phyloP scores from a whole-genome alignment of 1,139 yeast species.

The Geotrichum cucujoidarum region DNA sequence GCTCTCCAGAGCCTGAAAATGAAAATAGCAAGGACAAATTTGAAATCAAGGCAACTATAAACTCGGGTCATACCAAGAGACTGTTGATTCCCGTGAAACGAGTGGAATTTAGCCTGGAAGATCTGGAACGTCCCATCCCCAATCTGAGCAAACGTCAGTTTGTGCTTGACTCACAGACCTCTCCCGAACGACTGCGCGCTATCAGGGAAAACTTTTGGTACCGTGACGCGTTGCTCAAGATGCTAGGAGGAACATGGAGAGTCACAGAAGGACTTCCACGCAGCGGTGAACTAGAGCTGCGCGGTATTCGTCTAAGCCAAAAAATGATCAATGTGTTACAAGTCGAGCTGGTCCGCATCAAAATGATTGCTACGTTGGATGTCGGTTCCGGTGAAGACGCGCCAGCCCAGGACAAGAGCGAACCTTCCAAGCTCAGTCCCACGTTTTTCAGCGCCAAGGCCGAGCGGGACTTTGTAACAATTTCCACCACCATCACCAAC shows the following conservation, averaged over 20 bases:
- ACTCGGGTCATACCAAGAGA: conserved; percentile 53
- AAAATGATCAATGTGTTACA: conserved; percentile 42
- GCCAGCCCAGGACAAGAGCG: background rate
- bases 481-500: conserved; percentile 47
- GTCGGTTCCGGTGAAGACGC: conserved; percentile 2
- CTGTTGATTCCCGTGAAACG: conserved; percentile 66
- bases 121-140: conserved; percentile 58
- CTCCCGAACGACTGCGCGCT: conserved; percentile 50
- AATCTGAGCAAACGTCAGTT: conserved; percentile 69
- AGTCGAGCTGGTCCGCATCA: conserved; percentile 46
- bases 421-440: background rate
- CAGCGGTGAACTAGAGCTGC: conserved; percentile 57
- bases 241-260: conserved; percentile 62
- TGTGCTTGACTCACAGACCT: conserved; percentile 54
- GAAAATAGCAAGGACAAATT: conserved; percentile 19
- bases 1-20: conserved; percentile 33
- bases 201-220: conserved; percentile 74
- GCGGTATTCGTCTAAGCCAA: conserved; percentile 58
- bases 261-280: conserved; percentile 36
- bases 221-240: conserved; percentile 56
- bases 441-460: conserved; percentile 16
- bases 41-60: conserved; percentile 35
- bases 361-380: conserved; percentile 27
- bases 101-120: conserved; percentile 43
- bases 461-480: conserved; percentile 46